A percentile compares a stretch with the other conserved stretches of the same genome.
Conservation (phyloP, 768 basidiomycete genomes). For the Lactarius hengduanensis region DNA sequence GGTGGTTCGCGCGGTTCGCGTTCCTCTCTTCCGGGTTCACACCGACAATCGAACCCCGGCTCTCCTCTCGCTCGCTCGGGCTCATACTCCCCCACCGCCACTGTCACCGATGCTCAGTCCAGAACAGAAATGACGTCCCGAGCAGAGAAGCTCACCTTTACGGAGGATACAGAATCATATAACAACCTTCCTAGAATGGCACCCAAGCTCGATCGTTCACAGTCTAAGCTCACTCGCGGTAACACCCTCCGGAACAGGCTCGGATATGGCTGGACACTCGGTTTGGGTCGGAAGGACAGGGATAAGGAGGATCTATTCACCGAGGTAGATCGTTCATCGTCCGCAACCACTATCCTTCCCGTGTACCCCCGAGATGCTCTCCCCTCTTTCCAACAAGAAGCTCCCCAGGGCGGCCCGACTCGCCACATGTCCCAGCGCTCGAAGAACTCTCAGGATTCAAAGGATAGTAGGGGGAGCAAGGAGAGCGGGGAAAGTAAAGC, state of each 20-base stretch:
- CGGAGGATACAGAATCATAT: conserved; percentile 32
- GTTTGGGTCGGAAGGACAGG: conserved; percentile 26
- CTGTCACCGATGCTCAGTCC: conserved; percentile 25
- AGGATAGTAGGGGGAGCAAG: conserved; percentile 1
- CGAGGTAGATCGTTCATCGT: conserved; percentile 22
- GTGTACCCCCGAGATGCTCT: conserved; percentile 25
- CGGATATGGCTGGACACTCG: conserved; percentile 30
- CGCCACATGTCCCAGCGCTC: conserved; percentile 28
- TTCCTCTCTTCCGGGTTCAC: conserved; percentile 14
- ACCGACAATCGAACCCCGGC: conserved; percentile 13
- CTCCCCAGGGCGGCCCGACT: conserved; percentile 14
- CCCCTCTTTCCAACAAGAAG: conserved; percentile 8
- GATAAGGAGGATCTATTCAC: conserved; percentile 25
- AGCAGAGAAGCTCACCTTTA: conserved; percentile 24
- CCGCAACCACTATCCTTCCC: conserved; percentile 27
- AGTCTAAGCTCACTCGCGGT: conserved; percentile 26
- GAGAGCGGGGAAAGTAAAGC: conserved; percentile 8
- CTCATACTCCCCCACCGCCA: conserved; percentile 27
- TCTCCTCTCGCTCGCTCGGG: conserved; percentile 24
- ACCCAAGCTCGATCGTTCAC: conserved; percentile 29
- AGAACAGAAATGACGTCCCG: conserved; percentile 11
- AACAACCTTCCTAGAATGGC: conserved; percentile 15
- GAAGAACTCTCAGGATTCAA: conserved; percentile 20
- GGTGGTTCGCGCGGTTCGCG: conserved; percentile 7
- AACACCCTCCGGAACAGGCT: conserved; percentile 15